These are phyloP conservation scores for Isatis tinctoria DNA, from an alignment of 345 rosid species.

Conservation along the genomic window DNA sequence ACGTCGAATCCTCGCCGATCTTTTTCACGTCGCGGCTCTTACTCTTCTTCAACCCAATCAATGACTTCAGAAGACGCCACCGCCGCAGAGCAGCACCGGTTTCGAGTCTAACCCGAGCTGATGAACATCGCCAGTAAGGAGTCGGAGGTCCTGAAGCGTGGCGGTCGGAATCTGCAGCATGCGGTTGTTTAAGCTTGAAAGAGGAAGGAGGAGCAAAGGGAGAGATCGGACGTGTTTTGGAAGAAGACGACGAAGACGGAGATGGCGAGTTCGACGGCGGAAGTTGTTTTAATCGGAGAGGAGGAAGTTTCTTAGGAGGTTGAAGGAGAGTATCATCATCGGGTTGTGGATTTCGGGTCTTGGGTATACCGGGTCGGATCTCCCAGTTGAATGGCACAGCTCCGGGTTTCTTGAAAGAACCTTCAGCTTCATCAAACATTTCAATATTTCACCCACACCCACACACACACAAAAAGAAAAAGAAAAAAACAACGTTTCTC, in stretches of 20 bases:
- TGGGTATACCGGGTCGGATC: slow-evolving; percentile 89
- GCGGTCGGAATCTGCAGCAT: not conserved
- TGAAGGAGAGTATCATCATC: slow-evolving; percentile 10
- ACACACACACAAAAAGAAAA: not conserved
- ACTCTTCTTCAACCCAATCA: slow-evolving; percentile 22
- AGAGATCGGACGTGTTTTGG: slow-evolving; percentile 4
- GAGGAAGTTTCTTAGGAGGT: slow-evolving; percentile 28
- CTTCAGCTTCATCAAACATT: slow-evolving; percentile 39
- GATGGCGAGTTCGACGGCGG: not conserved
- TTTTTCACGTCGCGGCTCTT: slow-evolving; percentile 4
- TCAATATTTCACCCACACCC: too few relatives aligned
- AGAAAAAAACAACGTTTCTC: not conserved
- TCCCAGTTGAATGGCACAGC: slow-evolving; percentile 90
- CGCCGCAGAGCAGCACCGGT: not conserved
- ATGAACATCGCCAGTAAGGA: slow-evolving; percentile 9
- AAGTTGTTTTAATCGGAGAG: slow-evolving; percentile 28
- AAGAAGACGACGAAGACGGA: not conserved
- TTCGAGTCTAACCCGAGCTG: not conserved
- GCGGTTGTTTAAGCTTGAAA: not conserved
- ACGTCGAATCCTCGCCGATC: not conserved
- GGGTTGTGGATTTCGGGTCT: slow-evolving; percentile 29
- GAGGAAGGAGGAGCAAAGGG: slow-evolving; percentile 25
- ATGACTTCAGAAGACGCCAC: slow-evolving; percentile 17
- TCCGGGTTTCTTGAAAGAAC: slow-evolving; percentile 65
- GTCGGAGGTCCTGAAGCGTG: slow-evolving; percentile 11